These are phyloP conservation scores for Geranomyces variabilis DNA, from an alignment of 192 early-diverging fungal species.

Conservation along the genomic window DNA sequence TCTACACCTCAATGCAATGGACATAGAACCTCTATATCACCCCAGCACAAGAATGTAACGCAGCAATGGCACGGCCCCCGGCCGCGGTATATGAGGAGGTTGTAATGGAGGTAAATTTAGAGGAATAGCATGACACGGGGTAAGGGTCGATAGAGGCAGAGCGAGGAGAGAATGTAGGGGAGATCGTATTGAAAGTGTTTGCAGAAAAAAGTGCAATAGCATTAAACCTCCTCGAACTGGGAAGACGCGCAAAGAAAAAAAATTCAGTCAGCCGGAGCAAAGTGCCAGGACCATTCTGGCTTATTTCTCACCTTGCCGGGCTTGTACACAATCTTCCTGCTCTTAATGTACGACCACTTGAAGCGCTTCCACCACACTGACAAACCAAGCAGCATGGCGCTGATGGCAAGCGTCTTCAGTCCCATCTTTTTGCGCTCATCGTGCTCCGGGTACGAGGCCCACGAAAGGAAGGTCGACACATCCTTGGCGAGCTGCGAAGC, in stretches of 20 bases:
- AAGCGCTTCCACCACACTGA: slow-evolving; percentile 90
- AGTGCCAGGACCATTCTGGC: not conserved
- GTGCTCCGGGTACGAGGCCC: slow-evolving; percentile 96
- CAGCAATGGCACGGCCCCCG: no score
- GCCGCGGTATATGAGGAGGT: no score
- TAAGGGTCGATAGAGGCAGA: no score
- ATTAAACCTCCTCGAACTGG: slow-evolving; percentile 14
- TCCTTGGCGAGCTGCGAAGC: slow-evolving; percentile 97
- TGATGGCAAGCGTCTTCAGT: slow-evolving; percentile 79
- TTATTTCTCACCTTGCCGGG: slow-evolving; percentile 24
- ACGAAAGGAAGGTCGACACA: slow-evolving; percentile 89
- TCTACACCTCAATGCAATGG: no score
- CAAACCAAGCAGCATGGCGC: slow-evolving; percentile 71
- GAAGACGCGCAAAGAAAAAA: no score
- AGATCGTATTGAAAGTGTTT: no score
- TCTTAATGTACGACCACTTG: slow-evolving; percentile 91
- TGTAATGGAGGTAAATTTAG: no score
- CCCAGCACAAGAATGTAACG: no score
- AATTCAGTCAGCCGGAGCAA: not conserved
- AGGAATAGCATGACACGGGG: no score
- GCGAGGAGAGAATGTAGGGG: no score
- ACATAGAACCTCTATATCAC: no score
- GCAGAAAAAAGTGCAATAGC: no score
- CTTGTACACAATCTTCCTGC: slow-evolving; percentile 84
- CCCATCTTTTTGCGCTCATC: slow-evolving; percentile 98